Percentiles rank a stretch among this genome's conserved stretches.
Conservation (phyloP, 2,329 filamentous ascomycete species). For the Talaromyces sp. region DNA sequence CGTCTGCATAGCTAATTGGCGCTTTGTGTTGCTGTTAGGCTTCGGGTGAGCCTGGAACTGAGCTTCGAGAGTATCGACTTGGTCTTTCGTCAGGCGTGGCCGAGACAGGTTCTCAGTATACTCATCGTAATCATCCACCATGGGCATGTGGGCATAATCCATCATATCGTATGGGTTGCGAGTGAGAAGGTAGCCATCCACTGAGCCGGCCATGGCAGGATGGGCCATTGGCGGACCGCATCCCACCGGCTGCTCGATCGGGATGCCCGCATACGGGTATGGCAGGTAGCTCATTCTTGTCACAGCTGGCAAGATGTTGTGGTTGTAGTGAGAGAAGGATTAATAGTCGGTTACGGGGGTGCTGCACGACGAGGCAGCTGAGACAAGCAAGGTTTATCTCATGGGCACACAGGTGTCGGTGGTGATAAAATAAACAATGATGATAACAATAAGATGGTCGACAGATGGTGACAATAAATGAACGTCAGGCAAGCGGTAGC, state of each 20-base stretch:
- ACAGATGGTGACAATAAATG: background rate
- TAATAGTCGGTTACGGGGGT: background rate
- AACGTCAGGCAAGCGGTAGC: background rate
- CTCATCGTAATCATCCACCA: slow-evolving; percentile 39
- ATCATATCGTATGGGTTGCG: slow-evolving; percentile 37
- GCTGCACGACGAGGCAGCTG: slow-evolving; percentile 15
- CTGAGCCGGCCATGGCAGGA: slow-evolving; percentile 32
- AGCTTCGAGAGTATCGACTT: slow-evolving; percentile 44
- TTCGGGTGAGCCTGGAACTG: slow-evolving; percentile 47
- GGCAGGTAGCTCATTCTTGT: slow-evolving; percentile 31
- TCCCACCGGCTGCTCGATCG: slow-evolving; percentile 31
- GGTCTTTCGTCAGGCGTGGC: slow-evolving; percentile 46
- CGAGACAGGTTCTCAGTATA: slow-evolving; percentile 43
- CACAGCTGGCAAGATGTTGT: background rate
- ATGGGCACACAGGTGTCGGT: slow-evolving; percentile 4
- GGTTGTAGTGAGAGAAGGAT: background rate
- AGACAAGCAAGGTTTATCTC: slow-evolving; percentile 11
- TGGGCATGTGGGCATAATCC: slow-evolving; percentile 35
- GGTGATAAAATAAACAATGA: background rate
- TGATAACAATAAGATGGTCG: background rate
- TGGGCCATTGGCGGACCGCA: slow-evolving; percentile 32
- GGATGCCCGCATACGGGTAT: slow-evolving; percentile 30
- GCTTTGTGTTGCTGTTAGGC: slow-evolving; percentile 45
- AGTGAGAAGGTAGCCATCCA: slow-evolving; percentile 32
- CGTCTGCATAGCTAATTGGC: slow-evolving; percentile 43